These are phyloP conservation scores for Vitis hybrid DNA, from an alignment of 177 flowering plant species.

Conservation along the genomic window DNA sequence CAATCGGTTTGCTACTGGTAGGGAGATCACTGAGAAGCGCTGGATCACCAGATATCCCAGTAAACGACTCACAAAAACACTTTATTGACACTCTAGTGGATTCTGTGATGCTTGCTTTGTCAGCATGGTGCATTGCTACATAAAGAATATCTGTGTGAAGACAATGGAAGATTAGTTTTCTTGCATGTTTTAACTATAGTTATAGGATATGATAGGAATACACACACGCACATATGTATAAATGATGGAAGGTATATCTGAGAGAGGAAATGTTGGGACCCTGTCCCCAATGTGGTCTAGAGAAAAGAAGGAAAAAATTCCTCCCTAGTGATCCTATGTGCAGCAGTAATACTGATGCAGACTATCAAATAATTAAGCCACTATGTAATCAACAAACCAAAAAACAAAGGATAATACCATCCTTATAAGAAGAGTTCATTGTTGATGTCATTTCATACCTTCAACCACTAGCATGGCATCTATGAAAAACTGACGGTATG, in stretches of 20 bases:
- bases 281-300: too few species aligned
- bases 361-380: too few species aligned
- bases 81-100: conserved; percentile 48
- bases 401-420: neutral
- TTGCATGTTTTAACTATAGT: neutral
- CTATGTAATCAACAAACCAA: too few species aligned
- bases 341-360: too few species aligned
- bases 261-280: too few species aligned
- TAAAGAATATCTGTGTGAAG: conserved; percentile 58
- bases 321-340: too few species aligned
- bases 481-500: conserved; percentile 74
- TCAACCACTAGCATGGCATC: conserved; percentile 71
- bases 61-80: conserved; percentile 67
- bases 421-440: neutral
- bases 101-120: conserved; percentile 28
- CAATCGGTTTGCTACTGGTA: conserved; percentile 47
- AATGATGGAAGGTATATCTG: too few species aligned
- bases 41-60: conserved; percentile 41
- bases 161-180: conserved; percentile 17
- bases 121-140: conserved; percentile 45
- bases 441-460: conserved; percentile 41
- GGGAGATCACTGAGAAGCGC: conserved; percentile 65
- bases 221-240: neutral
- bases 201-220: neutral
- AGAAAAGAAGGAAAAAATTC: too few species aligned